Evolutionary conservation across 805 yeast species (phyloP).

Genomic region (Yarrowia sp.): DNA sequence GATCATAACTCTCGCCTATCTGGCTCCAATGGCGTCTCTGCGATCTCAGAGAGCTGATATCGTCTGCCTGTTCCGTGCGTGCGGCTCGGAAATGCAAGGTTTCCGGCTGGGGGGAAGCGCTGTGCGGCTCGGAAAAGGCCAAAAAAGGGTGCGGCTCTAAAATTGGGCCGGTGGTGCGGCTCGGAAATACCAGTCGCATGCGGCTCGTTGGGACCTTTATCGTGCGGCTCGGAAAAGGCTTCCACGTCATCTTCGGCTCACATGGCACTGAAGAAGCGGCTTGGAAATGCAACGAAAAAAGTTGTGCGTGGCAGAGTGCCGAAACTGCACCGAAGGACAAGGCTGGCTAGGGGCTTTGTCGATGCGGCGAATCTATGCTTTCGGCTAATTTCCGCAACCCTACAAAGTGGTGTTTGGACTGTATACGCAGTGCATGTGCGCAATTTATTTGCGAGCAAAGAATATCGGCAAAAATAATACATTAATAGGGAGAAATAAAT

Average conservation of each 20-base stretch:
- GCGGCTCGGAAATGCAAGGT: neutral
- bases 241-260: neutral
- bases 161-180: neutral
- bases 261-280: neutral
- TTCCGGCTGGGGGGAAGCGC: neutral
- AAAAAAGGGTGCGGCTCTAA: neutral
- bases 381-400: neutral
- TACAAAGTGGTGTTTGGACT: no score
- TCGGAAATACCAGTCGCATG: neutral
- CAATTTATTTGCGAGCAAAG: no score
- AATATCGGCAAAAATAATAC: no score
- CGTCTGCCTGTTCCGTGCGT: neutral
- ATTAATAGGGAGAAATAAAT: no score
- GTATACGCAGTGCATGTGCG: neutral
- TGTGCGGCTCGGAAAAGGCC: conserved; percentile 7
- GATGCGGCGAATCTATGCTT: neutral
- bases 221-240: neutral
- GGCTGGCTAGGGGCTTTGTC: neutral
- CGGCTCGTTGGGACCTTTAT: neutral
- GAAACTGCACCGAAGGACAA: neutral
- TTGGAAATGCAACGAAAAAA: neutral
- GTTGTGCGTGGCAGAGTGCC: neutral
- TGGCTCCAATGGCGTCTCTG: no score
- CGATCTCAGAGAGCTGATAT: no score
- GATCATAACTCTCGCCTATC: no score